These are phyloP conservation scores for Rachicladosporium sp. DNA, from an alignment of 2,329 filamentous ascomycete genomes.

Conservation along the genomic window DNA sequence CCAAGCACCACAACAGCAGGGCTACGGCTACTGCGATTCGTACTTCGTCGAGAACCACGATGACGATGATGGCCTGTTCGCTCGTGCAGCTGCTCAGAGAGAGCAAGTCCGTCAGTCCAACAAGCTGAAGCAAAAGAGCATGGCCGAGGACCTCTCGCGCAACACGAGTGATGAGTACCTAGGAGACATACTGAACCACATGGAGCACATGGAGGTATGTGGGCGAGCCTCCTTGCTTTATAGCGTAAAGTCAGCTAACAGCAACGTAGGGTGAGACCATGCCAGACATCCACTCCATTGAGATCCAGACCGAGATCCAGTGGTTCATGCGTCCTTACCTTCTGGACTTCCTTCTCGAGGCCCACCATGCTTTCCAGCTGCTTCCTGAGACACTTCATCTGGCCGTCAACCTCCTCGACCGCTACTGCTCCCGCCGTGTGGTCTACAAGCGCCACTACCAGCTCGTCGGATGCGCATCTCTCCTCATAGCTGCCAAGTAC, in stretches of 20 bases:
- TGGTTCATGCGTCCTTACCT: conserved; percentile 99
- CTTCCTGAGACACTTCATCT: conserved; percentile 92
- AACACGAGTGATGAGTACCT: conserved; percentile 81
- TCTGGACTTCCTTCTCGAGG: conserved; percentile 95
- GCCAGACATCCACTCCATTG: conserved; percentile 92
- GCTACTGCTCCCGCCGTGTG: conserved; percentile 93
- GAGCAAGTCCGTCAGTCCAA: conserved; percentile 69
- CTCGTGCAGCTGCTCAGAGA: conserved; percentile 51
- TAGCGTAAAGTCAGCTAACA: background rate
- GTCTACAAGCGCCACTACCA: conserved; percentile 99
- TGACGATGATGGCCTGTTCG: conserved; percentile 41
- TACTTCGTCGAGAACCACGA: conserved; percentile 54
- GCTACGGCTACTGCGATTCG: conserved; percentile 53
- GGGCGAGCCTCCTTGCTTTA: conserved; percentile 1
- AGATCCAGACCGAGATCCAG: conserved; percentile 97
- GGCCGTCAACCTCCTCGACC: conserved; percentile 88
- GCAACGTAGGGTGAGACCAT: conserved; percentile 60
- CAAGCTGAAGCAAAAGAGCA: conserved; percentile 71
- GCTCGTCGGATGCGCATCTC: conserved; percentile 85
- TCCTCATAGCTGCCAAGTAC: conserved; percentile 96
- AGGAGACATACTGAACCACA: conserved; percentile 86
- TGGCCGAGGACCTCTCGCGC: conserved; percentile 79
- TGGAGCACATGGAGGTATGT: conserved; percentile 83
- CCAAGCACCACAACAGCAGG: conserved; percentile 45
- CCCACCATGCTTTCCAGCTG: conserved; percentile 85